Base-by-base conservation (phyloP, 2,329 filamentous ascomycete genomes). In the Aspergillus bombycis region DNA sequence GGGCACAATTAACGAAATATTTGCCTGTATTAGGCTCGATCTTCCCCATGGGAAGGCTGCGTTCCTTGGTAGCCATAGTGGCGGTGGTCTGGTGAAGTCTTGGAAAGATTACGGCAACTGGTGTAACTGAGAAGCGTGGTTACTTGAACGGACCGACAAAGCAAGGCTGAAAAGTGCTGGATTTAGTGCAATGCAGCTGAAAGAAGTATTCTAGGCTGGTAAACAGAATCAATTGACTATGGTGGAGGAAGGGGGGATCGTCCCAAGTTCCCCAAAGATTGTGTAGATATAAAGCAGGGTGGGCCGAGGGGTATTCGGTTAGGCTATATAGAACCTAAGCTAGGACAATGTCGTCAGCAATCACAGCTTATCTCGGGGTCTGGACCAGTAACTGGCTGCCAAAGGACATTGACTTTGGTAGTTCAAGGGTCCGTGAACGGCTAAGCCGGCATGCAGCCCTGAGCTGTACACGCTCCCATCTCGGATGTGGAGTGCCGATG, bases 1-100 rank as follows among this genome's bases (percentile, higher is more conserved):
- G 80, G 1, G 90, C 93, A 78, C 92, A 96, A 38, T 92, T 91
- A 32, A 88, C 90, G 80, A 95, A 97, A 82, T 92, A 96, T 68
- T 89, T 89, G 59, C 83, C 80, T 23, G 91, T 91, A 80, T 91
- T 95, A 55, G 94, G 84, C 81, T 95, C 90, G 69, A 96, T 93
- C 70, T 87, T 79, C 66, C 77, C 77, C 69, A 79, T 72, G 28
- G 77, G 77, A 69, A 76, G 72, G 61, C 70, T 75, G 53, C 70
- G 72, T 54, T 78, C 75, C 61, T 73, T 67, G 32, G 54, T 59
- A 8, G 75, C 69, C 76, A 78, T 78, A 14, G 11, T 46, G 9
- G 23, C 19, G 10, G 43, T 41, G 10, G 34, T 36, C 7, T 36
- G 34, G 14, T 36, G 14, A 16, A 36, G 14, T 36, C 14, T 36